Conservation (phyloP, 352 stramenopile genomes). For the Pythium utonaiense region DNA sequence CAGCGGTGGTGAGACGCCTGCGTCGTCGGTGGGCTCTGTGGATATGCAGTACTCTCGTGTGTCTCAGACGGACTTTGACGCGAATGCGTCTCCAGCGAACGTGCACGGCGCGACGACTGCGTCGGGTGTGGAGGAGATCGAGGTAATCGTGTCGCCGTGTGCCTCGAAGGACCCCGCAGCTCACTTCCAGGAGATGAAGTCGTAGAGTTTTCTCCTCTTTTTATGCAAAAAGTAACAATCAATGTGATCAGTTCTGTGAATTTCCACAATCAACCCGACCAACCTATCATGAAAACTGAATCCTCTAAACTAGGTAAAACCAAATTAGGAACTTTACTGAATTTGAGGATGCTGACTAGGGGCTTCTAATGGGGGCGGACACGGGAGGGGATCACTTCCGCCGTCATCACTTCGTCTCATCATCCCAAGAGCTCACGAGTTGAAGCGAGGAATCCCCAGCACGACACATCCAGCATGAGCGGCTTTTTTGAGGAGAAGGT, state of each 20-base stretch:
- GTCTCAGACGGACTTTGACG: constrained; percentile 45
- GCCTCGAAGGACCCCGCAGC: constrained; percentile 42
- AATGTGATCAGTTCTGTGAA: neutral
- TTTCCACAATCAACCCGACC: neutral
- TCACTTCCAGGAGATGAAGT: constrained; percentile 29
- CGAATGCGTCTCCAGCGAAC: neutral
- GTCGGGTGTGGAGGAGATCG: constrained; percentile 9
- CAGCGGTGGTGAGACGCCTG: constrained; percentile 21
- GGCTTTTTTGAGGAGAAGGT: constrained; percentile 69
- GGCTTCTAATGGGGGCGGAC: constrained; percentile 8
- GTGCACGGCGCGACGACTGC: no score
- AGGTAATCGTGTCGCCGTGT: constrained; percentile 47
- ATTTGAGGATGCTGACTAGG: constrained; percentile 2
- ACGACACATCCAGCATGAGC: constrained; percentile 13
- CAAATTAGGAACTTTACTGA: neutral
- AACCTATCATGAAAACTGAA: no score
- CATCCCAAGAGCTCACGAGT: neutral
- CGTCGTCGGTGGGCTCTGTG: constrained; percentile 1
- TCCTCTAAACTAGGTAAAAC: no score
- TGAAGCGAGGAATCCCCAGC: constrained; percentile 1
- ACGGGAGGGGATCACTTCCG: neutral
- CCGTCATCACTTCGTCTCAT: constrained; percentile 5
- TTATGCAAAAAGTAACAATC: neutral
- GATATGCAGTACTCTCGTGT: constrained; percentile 41
- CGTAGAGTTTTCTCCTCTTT: neutral